Evolutionary conservation across 495 filamentous ascomycete species (phyloP).

Genomic region (Trypethelium eluteriae): DNA sequence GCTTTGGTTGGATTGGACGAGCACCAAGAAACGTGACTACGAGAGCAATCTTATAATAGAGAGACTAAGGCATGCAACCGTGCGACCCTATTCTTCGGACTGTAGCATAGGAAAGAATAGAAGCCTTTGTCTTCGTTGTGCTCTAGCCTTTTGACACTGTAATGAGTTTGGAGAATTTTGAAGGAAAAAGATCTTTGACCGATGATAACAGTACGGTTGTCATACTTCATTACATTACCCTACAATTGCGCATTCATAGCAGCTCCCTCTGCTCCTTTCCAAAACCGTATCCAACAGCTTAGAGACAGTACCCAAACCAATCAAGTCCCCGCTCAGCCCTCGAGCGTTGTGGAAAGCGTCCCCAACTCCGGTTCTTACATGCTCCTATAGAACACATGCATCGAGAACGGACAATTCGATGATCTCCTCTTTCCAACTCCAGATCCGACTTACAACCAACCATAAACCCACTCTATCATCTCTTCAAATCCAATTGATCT

Average conservation of each 20-base stretch:
- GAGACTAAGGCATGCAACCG: too few relatives aligned
- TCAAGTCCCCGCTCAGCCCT: neutral
- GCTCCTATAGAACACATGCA: neutral
- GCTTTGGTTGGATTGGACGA: too few relatives aligned
- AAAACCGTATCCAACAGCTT: neutral
- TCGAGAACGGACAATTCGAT: too few relatives aligned
- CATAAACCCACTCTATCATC: neutral
- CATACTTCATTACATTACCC: conserved; percentile 1
- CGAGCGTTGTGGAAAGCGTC: neutral
- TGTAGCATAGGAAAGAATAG: neutral
- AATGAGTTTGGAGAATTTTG: neutral
- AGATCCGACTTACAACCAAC: neutral
- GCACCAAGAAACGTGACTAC: too few relatives aligned
- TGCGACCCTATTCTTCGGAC: neutral
- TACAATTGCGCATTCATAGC: neutral
- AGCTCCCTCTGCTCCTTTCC: neutral
- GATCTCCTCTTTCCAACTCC: neutral
- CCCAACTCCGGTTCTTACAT: neutral
- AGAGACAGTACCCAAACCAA: neutral
- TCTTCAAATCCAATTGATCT: conserved; percentile 7
- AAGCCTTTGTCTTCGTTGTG: neutral
- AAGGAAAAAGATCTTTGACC: neutral
- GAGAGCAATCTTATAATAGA: too few relatives aligned
- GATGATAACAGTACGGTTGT: neutral
- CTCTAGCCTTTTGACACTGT: too few relatives aligned